Evolutionary conservation across 2,329 filamentous ascomycete genomes (phyloP).

Genomic region (Apiospora marii): DNA sequence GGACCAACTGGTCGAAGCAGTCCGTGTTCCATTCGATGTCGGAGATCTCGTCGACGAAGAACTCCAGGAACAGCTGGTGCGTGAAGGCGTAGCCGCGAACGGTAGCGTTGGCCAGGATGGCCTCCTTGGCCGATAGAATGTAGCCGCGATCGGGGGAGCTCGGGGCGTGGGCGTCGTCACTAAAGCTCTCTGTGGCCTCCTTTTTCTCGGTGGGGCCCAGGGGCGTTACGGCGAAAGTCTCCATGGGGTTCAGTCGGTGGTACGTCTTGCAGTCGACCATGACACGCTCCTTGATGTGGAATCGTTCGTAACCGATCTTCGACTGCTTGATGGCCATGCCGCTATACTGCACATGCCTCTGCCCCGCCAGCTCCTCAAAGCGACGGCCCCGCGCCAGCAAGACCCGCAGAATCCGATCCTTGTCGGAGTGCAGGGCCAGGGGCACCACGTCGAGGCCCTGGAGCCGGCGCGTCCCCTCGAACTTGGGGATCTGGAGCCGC

Average conservation of each 20-base stretch:
- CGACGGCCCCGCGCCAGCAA: conserved; percentile 42
- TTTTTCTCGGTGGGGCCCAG: conserved; percentile 36
- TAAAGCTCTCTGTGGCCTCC: conserved; percentile 29
- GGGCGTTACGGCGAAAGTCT: conserved; percentile 27
- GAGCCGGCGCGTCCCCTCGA: conserved; percentile 36
- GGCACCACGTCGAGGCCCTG: conserved; percentile 42
- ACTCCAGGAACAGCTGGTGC: conserved; percentile 43
- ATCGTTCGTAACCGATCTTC: conserved; percentile 31
- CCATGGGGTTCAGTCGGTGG: conserved; percentile 40
- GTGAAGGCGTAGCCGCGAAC: conserved; percentile 44
- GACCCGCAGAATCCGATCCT: conserved; percentile 29
- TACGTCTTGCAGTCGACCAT: conserved; percentile 47
- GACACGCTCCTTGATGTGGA: conserved; percentile 43
- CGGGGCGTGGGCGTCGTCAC: too few relatives aligned
- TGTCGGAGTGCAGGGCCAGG: conserved; percentile 38
- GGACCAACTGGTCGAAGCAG: conserved; percentile 58
- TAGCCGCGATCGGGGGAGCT: too few relatives aligned
- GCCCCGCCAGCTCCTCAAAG: conserved; percentile 43
- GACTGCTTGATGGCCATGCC: conserved; percentile 37
- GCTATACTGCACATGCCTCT: conserved; percentile 45
- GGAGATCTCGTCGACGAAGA: conserved; percentile 49
- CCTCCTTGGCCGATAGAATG: conserved; percentile 38
- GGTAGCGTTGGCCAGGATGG: conserved; percentile 36
- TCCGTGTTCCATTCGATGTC: conserved; percentile 57
- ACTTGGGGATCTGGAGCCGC: conserved; percentile 39